These are phyloP conservation scores for Rhodotorula sp. DNA, from an alignment of 1,284 basidiomycete genomes.

Conservation along the genomic window DNA sequence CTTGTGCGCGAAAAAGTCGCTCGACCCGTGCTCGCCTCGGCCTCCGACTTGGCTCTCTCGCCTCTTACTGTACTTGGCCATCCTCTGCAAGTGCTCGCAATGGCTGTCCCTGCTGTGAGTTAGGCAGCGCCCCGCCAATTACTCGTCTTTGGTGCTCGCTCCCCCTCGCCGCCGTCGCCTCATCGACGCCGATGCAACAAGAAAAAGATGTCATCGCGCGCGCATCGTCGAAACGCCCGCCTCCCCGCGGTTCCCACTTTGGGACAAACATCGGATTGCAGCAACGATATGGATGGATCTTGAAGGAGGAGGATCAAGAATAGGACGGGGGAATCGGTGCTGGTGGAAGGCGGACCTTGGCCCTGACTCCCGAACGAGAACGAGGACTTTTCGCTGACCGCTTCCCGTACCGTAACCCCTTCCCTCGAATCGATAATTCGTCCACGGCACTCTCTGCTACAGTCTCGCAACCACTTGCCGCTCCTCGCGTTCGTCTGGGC, in stretches of 20 bases:
- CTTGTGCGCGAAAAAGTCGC: too few relatives aligned
- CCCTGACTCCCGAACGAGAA: too few relatives aligned
- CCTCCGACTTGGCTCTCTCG: too few relatives aligned
- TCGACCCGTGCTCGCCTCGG: too few relatives aligned
- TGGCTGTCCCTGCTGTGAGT: neutral
- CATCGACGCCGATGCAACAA: neutral
- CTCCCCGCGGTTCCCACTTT: neutral
- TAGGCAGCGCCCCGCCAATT: neutral
- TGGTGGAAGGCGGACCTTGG: too few relatives aligned
- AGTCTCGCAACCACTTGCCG: neutral
- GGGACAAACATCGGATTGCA: neutral
- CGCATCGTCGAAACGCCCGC: neutral
- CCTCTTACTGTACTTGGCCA: too few relatives aligned
- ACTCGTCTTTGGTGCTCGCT: neutral
- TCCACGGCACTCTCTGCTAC: neutral
- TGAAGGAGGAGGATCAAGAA: neutral
- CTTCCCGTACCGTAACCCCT: neutral
- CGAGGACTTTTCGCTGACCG: neutral
- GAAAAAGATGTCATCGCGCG: neutral
- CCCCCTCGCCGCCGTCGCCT: neutral
- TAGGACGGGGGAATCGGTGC: too few relatives aligned
- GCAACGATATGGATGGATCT: neutral
- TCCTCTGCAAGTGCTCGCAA: neutral
- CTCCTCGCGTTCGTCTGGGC: conserved; percentile 7
- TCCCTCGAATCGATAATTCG: neutral